Evolutionary conservation across 148 eudicot genomes (phyloP).

Genomic region (Arctostaphylos glauca): DNA sequence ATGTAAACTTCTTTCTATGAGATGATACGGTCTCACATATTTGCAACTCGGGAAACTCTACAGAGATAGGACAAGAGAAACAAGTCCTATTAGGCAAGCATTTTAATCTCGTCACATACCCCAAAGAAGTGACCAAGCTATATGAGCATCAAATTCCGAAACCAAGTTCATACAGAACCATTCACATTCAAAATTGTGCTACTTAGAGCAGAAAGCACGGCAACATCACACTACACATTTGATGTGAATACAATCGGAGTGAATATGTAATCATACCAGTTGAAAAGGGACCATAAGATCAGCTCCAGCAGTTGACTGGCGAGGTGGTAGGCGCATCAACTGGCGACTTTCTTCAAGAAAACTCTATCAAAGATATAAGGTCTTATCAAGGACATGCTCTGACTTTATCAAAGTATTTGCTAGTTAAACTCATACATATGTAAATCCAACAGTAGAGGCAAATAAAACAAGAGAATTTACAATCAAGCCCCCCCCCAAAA

Average conservation of each 20-base stretch:
- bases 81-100: neutral
- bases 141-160: neutral
- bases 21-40: neutral
- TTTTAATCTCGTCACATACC: neutral
- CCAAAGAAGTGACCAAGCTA: neutral
- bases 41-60: neutral
- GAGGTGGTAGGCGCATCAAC: conserved; percentile 97
- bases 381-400: conserved; percentile 17
- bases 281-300: conserved; percentile 99
- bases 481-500: neutral
- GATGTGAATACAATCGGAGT: neutral
- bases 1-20: neutral
- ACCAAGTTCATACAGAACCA: neutral
- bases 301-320: conserved; percentile 98
- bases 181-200: neutral
- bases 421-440: too few species aligned
- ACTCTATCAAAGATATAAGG: conserved; percentile 47
- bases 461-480: neutral
- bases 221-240: neutral
- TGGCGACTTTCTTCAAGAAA: conserved; percentile 94
- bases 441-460: neutral
- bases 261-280: conserved; percentile 45
- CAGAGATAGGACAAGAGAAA: neutral
- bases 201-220: neutral
- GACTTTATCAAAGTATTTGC: too few species aligned